Conservation (phyloP, 768 basidiomycete genomes). For the Trametes meyenii region DNA sequence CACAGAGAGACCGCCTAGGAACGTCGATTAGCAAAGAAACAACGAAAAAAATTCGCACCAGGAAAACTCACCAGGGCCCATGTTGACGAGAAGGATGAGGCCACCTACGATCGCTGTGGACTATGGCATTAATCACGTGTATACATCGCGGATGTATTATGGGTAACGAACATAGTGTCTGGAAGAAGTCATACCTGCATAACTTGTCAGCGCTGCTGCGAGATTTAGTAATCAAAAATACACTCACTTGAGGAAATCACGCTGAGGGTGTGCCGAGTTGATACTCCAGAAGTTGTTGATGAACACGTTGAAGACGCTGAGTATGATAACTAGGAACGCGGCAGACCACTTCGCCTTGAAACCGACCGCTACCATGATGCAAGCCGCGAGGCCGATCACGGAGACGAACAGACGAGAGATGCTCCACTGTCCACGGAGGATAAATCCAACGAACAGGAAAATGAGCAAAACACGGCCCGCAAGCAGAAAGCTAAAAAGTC, state of each 20-base stretch:
- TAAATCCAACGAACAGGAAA: conserved; percentile 98
- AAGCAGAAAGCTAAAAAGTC: conserved; percentile 81
- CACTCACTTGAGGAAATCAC: conserved; percentile 95
- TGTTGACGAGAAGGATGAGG: conserved; percentile 95
- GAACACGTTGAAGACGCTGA: conserved; percentile 96
- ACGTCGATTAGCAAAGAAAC: conserved; percentile 12
- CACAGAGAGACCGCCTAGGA: conserved; percentile 85
- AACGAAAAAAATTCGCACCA: background rate
- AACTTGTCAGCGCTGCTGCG: conserved; percentile 21
- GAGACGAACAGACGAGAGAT: conserved; percentile 86
- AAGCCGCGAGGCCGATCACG: conserved; percentile 87
- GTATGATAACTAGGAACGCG: conserved; percentile 87
- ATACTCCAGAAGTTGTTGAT: conserved; percentile 99
- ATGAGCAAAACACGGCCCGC: conserved; percentile 96
- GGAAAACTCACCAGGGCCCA: conserved; percentile 79
- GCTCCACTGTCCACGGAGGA: conserved; percentile 91
- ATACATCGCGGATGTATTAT: background rate
- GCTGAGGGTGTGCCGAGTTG: conserved; percentile 87
- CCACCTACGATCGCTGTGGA: conserved; percentile 89
- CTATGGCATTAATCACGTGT: background rate
- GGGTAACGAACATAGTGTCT: conserved; percentile 69
- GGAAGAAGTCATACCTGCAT: conserved; percentile 96
- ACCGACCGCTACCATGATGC: conserved; percentile 94
- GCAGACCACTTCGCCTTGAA: conserved; percentile 99
- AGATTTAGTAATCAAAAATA: background rate